Evolutionary conservation across 1,284 basidiomycete genomes (phyloP), one percentile per base, ranked within the genome.

Genomic region (Trichosporon asahii): DNA sequence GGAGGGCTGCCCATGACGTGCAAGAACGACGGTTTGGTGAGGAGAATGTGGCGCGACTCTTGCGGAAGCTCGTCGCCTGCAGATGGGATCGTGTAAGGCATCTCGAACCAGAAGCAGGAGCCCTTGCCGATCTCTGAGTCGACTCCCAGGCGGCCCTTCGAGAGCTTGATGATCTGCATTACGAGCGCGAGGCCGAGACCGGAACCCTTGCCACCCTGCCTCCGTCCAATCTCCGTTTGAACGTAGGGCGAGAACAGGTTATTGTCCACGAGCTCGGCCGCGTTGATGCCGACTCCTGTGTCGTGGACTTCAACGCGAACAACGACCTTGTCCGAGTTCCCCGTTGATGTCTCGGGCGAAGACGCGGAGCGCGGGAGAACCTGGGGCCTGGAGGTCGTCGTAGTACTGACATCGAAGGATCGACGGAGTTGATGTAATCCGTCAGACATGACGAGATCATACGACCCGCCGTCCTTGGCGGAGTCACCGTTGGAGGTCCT

Each of bases 131-230:
- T 72, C 66, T 83, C 75, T 15, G 78, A 80, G 35, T 84, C 80
- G 4, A 86, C 85, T 65, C 93, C 92, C 11, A 94, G 84, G 25
- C 92, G 87, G 6, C 93, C 94, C 9, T 90, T 89, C 67, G 88
- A 90, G 37, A 93, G 85, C 81, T 91, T 92, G 73, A 96, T 91
- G 69, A 96, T 95, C 78, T 93, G 92, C 49, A 92, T 87, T n/a
- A 95, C 92, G 23, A 95, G 87, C 1, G 93, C 93, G 23, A 95
- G 82, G 14, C 93, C 94, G n/a, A 95, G 85, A 2, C 93, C 93
- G 0, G 91, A 93, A 2, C 93, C 93, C 84, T 94, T 94, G 9
- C 91, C 92, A 71, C 91, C 87, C 85, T 95, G 94, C 76, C 89
- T 87, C 70, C 91, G 86, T 7, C 93, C 93, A 44, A 85, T 84